Percentiles rank a stretch among this genome's conserved stretches.
These are phyloP conservation scores for Fistulinella prunicolor DNA, from an alignment of 768 basidiomycete species.

Conservation along the genomic window DNA sequence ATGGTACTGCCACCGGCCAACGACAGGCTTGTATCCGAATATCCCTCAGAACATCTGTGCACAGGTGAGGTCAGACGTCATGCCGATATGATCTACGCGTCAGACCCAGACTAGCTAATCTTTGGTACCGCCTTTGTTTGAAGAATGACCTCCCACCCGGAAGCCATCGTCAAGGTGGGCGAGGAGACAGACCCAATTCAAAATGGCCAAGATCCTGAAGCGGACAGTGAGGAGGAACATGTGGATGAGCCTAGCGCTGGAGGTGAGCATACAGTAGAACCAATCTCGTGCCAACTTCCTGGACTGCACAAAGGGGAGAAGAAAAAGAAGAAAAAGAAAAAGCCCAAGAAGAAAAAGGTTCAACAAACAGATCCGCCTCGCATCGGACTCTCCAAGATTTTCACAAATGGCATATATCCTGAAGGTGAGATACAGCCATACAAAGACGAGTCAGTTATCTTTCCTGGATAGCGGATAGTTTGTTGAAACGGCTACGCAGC, in stretches of 20 bases:
- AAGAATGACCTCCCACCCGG: slow-evolving; percentile 21
- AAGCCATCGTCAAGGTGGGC: slow-evolving; percentile 8
- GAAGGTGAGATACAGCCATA: slow-evolving; percentile 92
- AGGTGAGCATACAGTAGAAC: slow-evolving; percentile 26
- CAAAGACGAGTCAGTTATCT: slow-evolving; percentile 74
- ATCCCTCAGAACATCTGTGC: neutral
- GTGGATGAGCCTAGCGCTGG: slow-evolving; percentile 20
- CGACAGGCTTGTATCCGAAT: neutral
- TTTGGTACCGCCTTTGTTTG: neutral
- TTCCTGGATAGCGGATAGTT: neutral
- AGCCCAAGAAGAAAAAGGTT: slow-evolving; percentile 78
- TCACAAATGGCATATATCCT: slow-evolving; percentile 81
- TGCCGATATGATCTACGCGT: neutral
- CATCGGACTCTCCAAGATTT: slow-evolving; percentile 85
- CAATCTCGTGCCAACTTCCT: neutral
- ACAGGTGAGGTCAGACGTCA: neutral
- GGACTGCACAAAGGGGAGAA: slow-evolving; percentile 47
- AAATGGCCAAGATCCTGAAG: slow-evolving; percentile 25
- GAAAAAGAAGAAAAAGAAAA: slow-evolving; percentile 95
- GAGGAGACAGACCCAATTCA: slow-evolving; percentile 11
- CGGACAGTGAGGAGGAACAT: slow-evolving; percentile 35
- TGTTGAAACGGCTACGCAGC: slow-evolving; percentile 39
- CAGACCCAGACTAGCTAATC: neutral
- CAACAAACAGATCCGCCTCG: slow-evolving; percentile 92
- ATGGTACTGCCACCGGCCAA: no score